phyloP scores from a whole-genome alignment of 1,284 basidiomycete genomes.

The Leccinum glutinopallens region DNA sequence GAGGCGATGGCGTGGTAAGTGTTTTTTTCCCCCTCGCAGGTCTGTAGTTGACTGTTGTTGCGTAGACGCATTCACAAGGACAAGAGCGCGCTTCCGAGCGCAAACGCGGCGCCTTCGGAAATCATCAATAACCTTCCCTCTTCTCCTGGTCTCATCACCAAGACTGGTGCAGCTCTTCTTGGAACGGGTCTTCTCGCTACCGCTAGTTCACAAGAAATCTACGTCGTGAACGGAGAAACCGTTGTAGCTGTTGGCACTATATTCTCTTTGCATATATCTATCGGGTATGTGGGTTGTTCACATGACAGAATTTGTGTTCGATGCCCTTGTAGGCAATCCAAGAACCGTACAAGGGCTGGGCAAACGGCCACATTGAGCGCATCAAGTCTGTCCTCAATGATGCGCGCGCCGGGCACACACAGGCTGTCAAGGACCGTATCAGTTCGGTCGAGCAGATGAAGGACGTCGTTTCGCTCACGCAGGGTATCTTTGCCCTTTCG shows the following conservation, averaged over 20 bases:
- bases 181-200: conserved; percentile 90
- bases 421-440: conserved; percentile 93
- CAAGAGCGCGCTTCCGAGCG: not conserved
- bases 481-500: conserved; percentile 90
- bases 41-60: not conserved
- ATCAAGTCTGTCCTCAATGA: conserved; percentile 83
- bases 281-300: conserved; percentile 55
- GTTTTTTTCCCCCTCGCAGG: not conserved
- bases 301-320: conserved; percentile 3
- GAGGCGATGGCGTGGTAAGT: conserved; percentile 16
- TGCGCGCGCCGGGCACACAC: conserved; percentile 88
- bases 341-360: conserved; percentile 94
- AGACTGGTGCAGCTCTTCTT: conserved; percentile 90
- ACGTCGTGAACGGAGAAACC: conserved; percentile 96
- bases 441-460: conserved; percentile 90
- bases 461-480: conserved; percentile 89
- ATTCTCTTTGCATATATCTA: conserved; percentile 89
- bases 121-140: conserved; percentile 93
- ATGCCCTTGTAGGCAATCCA: conserved; percentile 38
- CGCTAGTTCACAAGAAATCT: conserved; percentile 96
- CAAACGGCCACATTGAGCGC: conserved; percentile 81
- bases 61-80: conserved; percentile 13
- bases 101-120: conserved; percentile 53
- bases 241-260: conserved; percentile 83
- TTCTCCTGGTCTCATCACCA: conserved; percentile 87